Conservation (phyloP, 352 stramenopile species). For the Globisporangium carolinianum region DNA sequence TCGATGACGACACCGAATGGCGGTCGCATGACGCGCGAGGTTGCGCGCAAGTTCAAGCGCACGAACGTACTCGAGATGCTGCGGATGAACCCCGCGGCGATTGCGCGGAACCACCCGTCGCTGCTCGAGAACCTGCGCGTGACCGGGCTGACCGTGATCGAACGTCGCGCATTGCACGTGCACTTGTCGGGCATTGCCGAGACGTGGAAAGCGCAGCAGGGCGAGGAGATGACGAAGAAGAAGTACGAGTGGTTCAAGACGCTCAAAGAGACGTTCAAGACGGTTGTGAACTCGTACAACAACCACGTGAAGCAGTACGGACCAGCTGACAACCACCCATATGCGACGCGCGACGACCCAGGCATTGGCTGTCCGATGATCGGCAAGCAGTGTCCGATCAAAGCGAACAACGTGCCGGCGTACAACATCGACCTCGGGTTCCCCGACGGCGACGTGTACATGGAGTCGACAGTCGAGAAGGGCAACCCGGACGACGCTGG, state of each 20-base stretch:
- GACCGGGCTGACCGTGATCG: constrained; percentile 86
- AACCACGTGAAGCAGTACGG: constrained; percentile 89
- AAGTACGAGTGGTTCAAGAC: constrained; percentile 91
- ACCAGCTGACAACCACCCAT: constrained; percentile 82
- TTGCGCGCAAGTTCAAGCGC: constrained; percentile 90
- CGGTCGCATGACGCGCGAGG: constrained; percentile 63
- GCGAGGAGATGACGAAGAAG: constrained; percentile 89
- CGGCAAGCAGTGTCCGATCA: constrained; percentile 89
- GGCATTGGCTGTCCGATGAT: constrained; percentile 84
- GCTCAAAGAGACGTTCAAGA: constrained; percentile 91
- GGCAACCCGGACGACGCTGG: constrained; percentile 64
- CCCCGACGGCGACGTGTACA: constrained; percentile 73
- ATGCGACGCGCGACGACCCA: constrained; percentile 75
- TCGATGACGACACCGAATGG: constrained; percentile 62
- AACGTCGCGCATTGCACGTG: constrained; percentile 84
- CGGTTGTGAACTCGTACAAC: constrained; percentile 87
- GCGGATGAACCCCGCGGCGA: constrained; percentile 80
- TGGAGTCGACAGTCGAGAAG: constrained; percentile 65
- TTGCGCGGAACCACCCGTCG: constrained; percentile 86
- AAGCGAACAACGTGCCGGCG: constrained; percentile 63
- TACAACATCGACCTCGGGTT: constrained; percentile 82
- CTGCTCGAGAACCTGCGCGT: constrained; percentile 89
- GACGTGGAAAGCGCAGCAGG: constrained; percentile 84
- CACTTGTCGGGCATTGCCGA: constrained; percentile 82
- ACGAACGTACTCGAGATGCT: constrained; percentile 90